Evolutionary conservation across 2,329 filamentous ascomycete species (phyloP).

Genomic region (Rachicladosporium sp.): DNA sequence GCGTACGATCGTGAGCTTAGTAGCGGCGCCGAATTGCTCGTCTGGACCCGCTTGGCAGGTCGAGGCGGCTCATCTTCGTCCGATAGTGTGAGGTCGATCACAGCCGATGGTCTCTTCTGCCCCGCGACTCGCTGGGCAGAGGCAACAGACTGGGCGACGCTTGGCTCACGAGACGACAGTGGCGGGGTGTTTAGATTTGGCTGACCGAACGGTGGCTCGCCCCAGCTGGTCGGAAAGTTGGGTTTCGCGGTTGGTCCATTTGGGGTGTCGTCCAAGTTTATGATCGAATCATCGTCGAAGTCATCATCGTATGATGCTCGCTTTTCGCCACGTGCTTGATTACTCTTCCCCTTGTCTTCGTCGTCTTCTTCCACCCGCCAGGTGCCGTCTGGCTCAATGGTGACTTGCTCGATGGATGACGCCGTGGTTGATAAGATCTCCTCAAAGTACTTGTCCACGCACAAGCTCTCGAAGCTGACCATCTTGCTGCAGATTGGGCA

Average conservation of each 20-base stretch:
- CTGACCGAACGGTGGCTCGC: too few relatives aligned
- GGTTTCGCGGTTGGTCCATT: slow-evolving; percentile 8
- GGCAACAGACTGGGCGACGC: slow-evolving; percentile 19
- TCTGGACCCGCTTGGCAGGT: slow-evolving; percentile 25
- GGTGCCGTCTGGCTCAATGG: slow-evolving; percentile 72
- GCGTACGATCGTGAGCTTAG: slow-evolving; percentile 31
- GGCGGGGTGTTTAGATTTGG: slow-evolving; percentile 28
- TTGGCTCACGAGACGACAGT: slow-evolving; percentile 32
- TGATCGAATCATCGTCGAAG: slow-evolving; percentile 32
- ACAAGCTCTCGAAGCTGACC: slow-evolving; percentile 67
- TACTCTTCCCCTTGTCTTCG: slow-evolving; percentile 26
- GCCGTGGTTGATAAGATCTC: slow-evolving; percentile 71
- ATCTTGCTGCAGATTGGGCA: slow-evolving; percentile 86
- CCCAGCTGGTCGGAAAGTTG: too few relatives aligned
- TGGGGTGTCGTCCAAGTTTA: slow-evolving; percentile 26
- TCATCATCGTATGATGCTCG: slow-evolving; percentile 26
- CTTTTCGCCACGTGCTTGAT: slow-evolving; percentile 21
- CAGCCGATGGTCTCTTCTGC: slow-evolving; percentile 32
- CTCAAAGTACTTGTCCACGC: slow-evolving; percentile 81
- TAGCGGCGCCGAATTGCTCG: slow-evolving; percentile 30
- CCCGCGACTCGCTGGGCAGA: slow-evolving; percentile 21
- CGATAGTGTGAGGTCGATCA: slow-evolving; percentile 38
- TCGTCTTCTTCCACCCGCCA: slow-evolving; percentile 49
- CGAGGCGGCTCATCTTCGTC: slow-evolving; percentile 28
- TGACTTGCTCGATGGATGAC: slow-evolving; percentile 66